Evolutionary conservation across 805 yeast genomes (phyloP).

Genomic region (Phaffomyces opuntiae): DNA sequence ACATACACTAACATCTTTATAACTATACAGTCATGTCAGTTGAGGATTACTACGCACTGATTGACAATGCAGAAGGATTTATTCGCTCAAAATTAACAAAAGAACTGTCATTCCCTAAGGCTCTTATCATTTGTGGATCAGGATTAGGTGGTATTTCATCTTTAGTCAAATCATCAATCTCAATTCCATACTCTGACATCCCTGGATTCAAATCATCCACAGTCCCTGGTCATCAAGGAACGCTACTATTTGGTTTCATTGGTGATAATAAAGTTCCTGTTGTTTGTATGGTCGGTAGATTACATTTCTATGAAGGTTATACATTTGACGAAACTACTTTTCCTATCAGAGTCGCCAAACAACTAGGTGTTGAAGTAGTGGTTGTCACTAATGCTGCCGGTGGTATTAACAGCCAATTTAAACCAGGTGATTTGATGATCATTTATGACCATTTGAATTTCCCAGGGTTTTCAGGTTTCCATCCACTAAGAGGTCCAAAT

Average conservation of each 20-base stretch:
- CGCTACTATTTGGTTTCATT: slow-evolving; percentile 69
- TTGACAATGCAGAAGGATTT: slow-evolving; percentile 15
- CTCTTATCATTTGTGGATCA: slow-evolving; percentile 86
- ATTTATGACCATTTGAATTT: slow-evolving; percentile 83
- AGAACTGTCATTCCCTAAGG: slow-evolving; percentile 40
- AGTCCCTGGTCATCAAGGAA: slow-evolving; percentile 87
- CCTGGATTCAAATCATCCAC: slow-evolving; percentile 82
- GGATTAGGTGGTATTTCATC: slow-evolving; percentile 83
- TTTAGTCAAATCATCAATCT: slow-evolving; percentile 31
- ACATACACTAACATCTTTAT: not conserved
- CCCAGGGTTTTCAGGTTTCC: slow-evolving; percentile 86
- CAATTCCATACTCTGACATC: slow-evolving; percentile 56
- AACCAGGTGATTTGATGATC: slow-evolving; percentile 88
- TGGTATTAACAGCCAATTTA: slow-evolving; percentile 59
- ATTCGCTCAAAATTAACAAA: slow-evolving; percentile 8
- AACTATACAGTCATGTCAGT: not conserved
- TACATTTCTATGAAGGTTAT: slow-evolving; percentile 91
- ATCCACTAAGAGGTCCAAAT: slow-evolving; percentile 86
- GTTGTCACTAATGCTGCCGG: slow-evolving; percentile 97
- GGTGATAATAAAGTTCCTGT: slow-evolving; percentile 69
- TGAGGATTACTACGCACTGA: slow-evolving; percentile 8
- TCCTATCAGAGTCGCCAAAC: slow-evolving; percentile 71
- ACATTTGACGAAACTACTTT: slow-evolving; percentile 74
- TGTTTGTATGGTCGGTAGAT: slow-evolving; percentile 88
- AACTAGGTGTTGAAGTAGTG: slow-evolving; percentile 52